Evolutionary conservation across 2,329 filamentous ascomycete species (phyloP).

Genomic region (Clarireedia homoeocarpa): DNA sequence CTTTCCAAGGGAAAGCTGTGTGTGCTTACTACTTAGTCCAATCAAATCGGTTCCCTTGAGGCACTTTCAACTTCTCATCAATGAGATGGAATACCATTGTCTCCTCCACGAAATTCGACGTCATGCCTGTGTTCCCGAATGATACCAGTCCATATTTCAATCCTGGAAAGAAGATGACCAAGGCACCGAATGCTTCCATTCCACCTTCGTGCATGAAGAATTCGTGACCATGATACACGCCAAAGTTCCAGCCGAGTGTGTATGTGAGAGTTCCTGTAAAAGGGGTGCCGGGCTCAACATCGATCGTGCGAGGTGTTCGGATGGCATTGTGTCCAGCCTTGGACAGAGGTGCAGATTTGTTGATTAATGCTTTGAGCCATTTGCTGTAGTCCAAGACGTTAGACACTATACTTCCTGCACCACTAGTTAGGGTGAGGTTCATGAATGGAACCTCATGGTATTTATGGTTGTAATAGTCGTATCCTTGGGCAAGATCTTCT

Average conservation of each 20-base stretch:
- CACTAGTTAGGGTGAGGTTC: slow-evolving; percentile 30
- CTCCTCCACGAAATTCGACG: slow-evolving; percentile 31
- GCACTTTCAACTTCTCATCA: slow-evolving; percentile 33
- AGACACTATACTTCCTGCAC: slow-evolving; percentile 39
- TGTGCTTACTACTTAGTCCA: slow-evolving; percentile 30
- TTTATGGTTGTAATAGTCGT: slow-evolving; percentile 32
- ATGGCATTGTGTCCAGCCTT: slow-evolving; percentile 29
- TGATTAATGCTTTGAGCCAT: slow-evolving; percentile 43
- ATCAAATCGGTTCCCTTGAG: slow-evolving; percentile 30
- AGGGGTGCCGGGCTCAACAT: slow-evolving; percentile 4
- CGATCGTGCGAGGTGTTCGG: slow-evolving; percentile 29
- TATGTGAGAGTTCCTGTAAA: slow-evolving; percentile 33
- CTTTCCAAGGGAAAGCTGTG: neutral
- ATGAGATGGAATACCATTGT: slow-evolving; percentile 34
- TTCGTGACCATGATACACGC: slow-evolving; percentile 36
- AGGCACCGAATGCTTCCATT: slow-evolving; percentile 37
- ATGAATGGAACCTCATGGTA: slow-evolving; percentile 24
- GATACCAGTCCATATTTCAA: slow-evolving; percentile 36
- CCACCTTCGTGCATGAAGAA: slow-evolving; percentile 37
- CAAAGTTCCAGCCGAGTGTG: slow-evolving; percentile 34
- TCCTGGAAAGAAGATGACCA: slow-evolving; percentile 38
- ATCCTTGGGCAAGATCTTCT: slow-evolving; percentile 35
- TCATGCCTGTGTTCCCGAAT: slow-evolving; percentile 38
- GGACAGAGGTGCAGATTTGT: slow-evolving; percentile 31
- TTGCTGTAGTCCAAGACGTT: slow-evolving; percentile 42